Base-by-base conservation (phyloP, 495 filamentous ascomycete genomes). In the Xylaria telfairii region DNA sequence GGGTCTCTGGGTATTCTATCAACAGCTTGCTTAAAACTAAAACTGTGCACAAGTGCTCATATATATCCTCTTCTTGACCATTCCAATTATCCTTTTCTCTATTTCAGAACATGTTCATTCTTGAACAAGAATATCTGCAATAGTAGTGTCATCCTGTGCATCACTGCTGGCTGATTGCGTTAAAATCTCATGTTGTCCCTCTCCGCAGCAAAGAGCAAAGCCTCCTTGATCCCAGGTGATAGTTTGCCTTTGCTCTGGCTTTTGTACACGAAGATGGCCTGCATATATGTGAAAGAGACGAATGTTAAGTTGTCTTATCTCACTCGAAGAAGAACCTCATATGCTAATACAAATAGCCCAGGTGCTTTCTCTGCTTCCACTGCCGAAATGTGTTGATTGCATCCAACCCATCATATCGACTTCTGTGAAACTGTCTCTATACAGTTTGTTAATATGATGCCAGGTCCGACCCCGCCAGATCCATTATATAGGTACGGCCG, bases 271-370 rank as follows among this genome's bases (percentile, higher is more conserved):
- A 10, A 32, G 63, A 28, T n/a, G 30, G 32, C 67, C 47, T 4
- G 34, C 57, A 54, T 54, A 41, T 42, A 17, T 28, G 28, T 76
- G 69, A 78, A 78, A 74, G 76, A 69, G 53, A 26, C 65, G 9
- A 30, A 62, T 51, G 24, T 15, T 59, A 47, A 44, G 63, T 53
- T 70, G 44, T 65, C 76, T 76, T 76, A 67, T 67, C 28, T 74
- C 66, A 30, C 60, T 67, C 30, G 12, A 24, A 68, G 26, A 62
- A 37, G 42, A 21, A 54, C 5, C 39, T 51, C 67, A 57, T 66
- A 49, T 56, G 51, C 28, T 57, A 12, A 39, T 63, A 63, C 46
- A 63, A 54, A 69, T 63, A 63, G 41, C 46, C n/a, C 46, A 21
- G 32, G 24, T 24, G 30, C 32, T 37, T 32, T 63, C 47, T 63